Base-by-base conservation (phyloP, 2,329 filamentous ascomycete genomes). In the Boeremia lycopersici region DNA sequence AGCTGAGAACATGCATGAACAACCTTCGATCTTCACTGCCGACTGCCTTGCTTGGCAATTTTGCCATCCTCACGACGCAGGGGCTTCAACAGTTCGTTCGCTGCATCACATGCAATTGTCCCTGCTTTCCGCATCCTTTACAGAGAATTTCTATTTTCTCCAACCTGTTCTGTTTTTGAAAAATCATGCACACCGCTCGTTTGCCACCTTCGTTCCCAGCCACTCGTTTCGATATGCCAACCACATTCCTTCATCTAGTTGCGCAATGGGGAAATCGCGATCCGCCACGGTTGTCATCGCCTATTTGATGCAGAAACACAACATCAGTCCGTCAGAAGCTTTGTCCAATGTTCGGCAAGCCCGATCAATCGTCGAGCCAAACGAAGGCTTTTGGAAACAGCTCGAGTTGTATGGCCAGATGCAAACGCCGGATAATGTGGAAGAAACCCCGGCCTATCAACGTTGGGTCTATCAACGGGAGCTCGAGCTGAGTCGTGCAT, bases 251-350 rank as follows among this genome's bases (percentile, higher is more conserved):
- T 50, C 57, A 30, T 72, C 67, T 77, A 96, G 95, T 82, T 53
- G 54, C 48, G 93, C 92, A 19, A 96, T 96, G 87, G 95, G 95
- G 48, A 96, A 96, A 77, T 97, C 93, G 30, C 90, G 95, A 55
- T 98, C 93, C 42, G 90, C 93, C 62, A 88, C 91, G 29, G 85
- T 90, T 62, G 84, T 91, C 49, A 84, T 96, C 53, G 93, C 95
- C 57, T 98, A 93, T 75, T 81, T 98, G 45, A 88, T 98, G 74
- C 81, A 83, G 60, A 74, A 75, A 54, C 74, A 79, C 67, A 71
- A 74, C 63, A 77, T 83, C 63, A 79, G 77, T 62, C 79, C 83
- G 53, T 73, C 80, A 61, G 86, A 89, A 40, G 92, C 93, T 2
- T 78, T 98, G 44, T 79, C 81, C 25, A 82, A 88, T 62, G 80